Conservation (phyloP, 805 yeast genomes). For the Isabelozyma rhagii region DNA sequence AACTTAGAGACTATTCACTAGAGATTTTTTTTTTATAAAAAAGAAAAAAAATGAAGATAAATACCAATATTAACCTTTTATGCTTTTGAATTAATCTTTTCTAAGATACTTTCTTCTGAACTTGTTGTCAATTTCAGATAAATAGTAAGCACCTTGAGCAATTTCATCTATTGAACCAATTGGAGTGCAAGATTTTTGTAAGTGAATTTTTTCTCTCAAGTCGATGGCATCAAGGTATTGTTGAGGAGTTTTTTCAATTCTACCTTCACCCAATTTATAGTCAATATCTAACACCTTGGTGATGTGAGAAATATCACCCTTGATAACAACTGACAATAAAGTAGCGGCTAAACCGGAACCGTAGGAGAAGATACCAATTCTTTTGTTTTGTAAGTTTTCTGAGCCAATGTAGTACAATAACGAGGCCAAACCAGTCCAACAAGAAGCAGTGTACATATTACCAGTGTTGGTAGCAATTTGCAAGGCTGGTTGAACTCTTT, state of each 20-base stretch:
- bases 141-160: slow-evolving; percentile 76
- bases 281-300: slow-evolving; percentile 64
- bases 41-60: no score
- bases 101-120: slow-evolving; percentile 79
- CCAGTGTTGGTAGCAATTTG: slow-evolving; percentile 94
- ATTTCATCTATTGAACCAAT: slow-evolving; percentile 72
- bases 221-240: slow-evolving; percentile 78
- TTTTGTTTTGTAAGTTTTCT: slow-evolving; percentile 72
- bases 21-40: background rate
- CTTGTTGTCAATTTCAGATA: slow-evolving; percentile 79
- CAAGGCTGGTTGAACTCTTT: slow-evolving; percentile 76
- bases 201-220: slow-evolving; percentile 85
- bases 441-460: slow-evolving; percentile 95
- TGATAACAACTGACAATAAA: slow-evolving; percentile 72
- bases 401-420: slow-evolving; percentile 71
- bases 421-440: slow-evolving; percentile 84
- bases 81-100: slow-evolving; percentile 45
- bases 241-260: slow-evolving; percentile 68
- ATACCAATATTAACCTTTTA: slow-evolving; percentile 46
- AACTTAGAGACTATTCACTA: background rate
- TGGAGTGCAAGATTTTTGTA: slow-evolving; percentile 77
- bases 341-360: slow-evolving; percentile 98
- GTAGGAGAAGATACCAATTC: slow-evolving; percentile 91
- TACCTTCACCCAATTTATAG: slow-evolving; percentile 56
- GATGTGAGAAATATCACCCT: slow-evolving; percentile 75